Evolutionary conservation across 768 basidiomycete genomes (phyloP), one percentile per base, ranked within the genome.

Genomic region (Xerocomellus chrysenteron): DNA sequence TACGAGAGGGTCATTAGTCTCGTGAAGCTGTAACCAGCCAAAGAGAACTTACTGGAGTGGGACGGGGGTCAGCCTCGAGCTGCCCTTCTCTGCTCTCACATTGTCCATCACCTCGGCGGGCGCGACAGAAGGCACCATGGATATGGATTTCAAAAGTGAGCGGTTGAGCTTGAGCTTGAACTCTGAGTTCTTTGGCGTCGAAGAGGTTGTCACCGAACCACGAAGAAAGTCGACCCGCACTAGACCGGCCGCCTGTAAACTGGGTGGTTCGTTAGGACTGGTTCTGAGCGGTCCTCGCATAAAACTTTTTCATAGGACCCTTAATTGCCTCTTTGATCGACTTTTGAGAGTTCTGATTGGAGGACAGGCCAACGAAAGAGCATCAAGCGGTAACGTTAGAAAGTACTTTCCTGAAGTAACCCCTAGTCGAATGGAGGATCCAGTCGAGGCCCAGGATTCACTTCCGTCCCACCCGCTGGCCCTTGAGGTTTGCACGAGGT

Each of bases 21-120:
- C 12, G 3, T 43, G 26, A 19, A 35, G 10, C 13, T 26, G 24
- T 19, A 17, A 24, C 16, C 28, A 51, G 33, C n/a, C 28, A 45
- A 41, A 35, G 36, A 47, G 17, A n/a, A 43, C 63, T 44, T 40
- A 58, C 55, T 30, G 28, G n/a, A 26, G 47, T 26, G 30, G 19
- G 11, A 24, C n/a, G 4, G 50, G 30, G 40, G 39, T 6, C 36
- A n/a, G 4, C 26, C 37, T 46, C 7, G n/a, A 43, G 30, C 17
- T 16, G 19, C 7, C 9, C 24, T 43, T 37, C 13, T 24, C 46
- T 41, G 11, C 47, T 24, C 41, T 30, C 50, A 28, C 42, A 24
- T 17, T 12, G 33, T 13, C 16, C 17, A 41, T 42, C 35, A 17
- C 42, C 10, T 42, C 39, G 14, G 39, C 11, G 2, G 21, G 35